Evolutionary conservation across 108 stramenopile species (phyloP).

Genomic region (Mediolabrus comicus): DNA sequence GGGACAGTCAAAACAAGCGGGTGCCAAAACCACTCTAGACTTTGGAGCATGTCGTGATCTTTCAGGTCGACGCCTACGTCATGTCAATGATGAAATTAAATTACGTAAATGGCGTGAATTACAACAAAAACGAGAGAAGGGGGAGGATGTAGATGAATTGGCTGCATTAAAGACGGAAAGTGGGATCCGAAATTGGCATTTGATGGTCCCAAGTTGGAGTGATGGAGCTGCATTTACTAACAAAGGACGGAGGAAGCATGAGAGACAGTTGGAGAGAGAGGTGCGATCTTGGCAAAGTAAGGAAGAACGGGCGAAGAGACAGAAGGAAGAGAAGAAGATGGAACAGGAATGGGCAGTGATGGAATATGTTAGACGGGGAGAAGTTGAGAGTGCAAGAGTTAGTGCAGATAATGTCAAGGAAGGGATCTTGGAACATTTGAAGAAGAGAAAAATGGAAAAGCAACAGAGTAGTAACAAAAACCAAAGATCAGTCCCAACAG

Average conservation of each 20-base stretch:
- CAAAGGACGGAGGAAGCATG: conserved; percentile 60
- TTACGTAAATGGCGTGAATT: conserved; percentile 82
- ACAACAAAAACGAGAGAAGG: conserved; percentile 48
- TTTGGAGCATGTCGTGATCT: conserved; percentile 99
- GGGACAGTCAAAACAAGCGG: conserved; percentile 89
- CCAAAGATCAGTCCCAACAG: conserved; percentile 18
- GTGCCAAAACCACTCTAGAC: conserved; percentile 86
- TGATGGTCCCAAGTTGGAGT: conserved; percentile 91
- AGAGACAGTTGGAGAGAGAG: conserved; percentile 65
- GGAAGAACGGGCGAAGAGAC: conserved; percentile 46
- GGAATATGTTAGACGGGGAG: conserved; percentile 60
- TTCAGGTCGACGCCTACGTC: conserved; percentile 93
- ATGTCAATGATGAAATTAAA: conserved; percentile 97
- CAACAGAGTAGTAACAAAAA: conserved; percentile 1
- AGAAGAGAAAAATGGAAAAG: conserved; percentile 29
- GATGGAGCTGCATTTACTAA: conserved; percentile 55
- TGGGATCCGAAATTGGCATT: conserved; percentile 93
- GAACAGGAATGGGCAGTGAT: conserved; percentile 53
- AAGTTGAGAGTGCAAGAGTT: conserved; percentile 30
- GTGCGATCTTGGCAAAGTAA: conserved; percentile 30
- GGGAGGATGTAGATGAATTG: conserved; percentile 50
- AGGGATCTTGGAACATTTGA: conserved; percentile 62
- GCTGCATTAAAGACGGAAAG: conserved; percentile 69
- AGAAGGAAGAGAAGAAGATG: conserved; percentile 50
- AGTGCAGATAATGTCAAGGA: conserved; percentile 36